A percentile compares a stretch with the other conserved stretches of the same genome.
Conservation (phyloP, 805 yeast species). For the Lachancea lanzarotensis region DNA sequence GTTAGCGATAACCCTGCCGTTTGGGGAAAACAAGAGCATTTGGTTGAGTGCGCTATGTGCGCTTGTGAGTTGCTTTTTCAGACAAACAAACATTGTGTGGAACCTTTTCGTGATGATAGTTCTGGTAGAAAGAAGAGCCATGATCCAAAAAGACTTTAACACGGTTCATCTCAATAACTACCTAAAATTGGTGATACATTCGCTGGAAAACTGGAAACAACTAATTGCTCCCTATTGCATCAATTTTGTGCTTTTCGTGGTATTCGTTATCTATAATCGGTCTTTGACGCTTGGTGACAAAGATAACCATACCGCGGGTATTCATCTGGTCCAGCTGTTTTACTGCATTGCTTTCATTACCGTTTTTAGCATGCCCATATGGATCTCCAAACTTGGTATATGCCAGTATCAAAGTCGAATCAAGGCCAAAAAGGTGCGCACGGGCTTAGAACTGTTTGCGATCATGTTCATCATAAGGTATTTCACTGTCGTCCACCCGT, state of each 20-base stretch:
- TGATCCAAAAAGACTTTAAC: constrained; percentile 36
- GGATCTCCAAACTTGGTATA: constrained; percentile 47
- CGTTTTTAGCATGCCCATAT: constrained; percentile 66
- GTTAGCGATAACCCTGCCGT: constrained; percentile 37
- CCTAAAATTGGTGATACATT: constrained; percentile 34
- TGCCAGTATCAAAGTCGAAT: constrained; percentile 34
- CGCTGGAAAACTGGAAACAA: constrained; percentile 32
- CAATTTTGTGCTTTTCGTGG: constrained; percentile 47
- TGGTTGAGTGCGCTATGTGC: constrained; percentile 50
- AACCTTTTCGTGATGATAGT: constrained; percentile 51
- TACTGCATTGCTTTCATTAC: constrained; percentile 65
- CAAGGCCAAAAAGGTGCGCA: constrained; percentile 23
- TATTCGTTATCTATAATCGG: constrained; percentile 60
- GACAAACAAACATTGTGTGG: constrained; percentile 95
- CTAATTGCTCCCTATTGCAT: constrained; percentile 43
- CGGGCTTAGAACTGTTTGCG: constrained; percentile 27
- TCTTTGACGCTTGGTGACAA: constrained; percentile 92
- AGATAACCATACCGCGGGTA: constrained; percentile 64
- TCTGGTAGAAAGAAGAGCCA: constrained; percentile 46
- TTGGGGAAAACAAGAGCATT: constrained; percentile 32
- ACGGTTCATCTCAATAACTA: constrained; percentile 35
- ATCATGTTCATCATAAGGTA: constrained; percentile 46
- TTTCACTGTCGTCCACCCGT: constrained; percentile 80
- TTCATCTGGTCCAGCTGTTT: constrained; percentile 75
- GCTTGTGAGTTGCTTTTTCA: constrained; percentile 58